These are phyloP conservation scores for Polychaeton citri DNA, from an alignment of 2,329 filamentous ascomycete species.

Conservation along the genomic window DNA sequence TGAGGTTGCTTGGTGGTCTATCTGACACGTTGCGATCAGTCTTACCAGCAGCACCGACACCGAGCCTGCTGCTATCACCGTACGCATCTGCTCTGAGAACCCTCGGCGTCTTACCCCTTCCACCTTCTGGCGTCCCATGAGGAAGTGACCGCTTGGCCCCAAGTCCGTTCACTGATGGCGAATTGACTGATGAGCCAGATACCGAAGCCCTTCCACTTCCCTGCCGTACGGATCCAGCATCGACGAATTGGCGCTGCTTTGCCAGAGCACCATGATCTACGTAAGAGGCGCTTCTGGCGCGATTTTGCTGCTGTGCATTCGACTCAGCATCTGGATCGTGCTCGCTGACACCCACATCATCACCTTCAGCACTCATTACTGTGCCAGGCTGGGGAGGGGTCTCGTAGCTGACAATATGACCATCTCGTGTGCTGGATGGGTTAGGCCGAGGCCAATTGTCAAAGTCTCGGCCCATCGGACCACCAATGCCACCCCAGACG, in stretches of 20 bases:
- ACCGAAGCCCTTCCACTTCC: background rate
- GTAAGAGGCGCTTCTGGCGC: conserved; percentile 3
- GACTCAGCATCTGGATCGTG: conserved; percentile 4
- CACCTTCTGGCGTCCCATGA: background rate
- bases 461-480: conserved; percentile 6
- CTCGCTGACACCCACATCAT: conserved; percentile 4
- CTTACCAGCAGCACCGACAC: background rate
- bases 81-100: background rate
- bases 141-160: background rate
- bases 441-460: background rate
- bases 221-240: conserved; percentile 1
- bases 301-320: conserved; percentile 1
- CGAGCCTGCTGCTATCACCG: background rate
- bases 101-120: background rate
- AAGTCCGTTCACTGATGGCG: background rate
- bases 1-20: background rate
- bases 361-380: conserved; percentile 9
- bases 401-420: conserved; percentile 12
- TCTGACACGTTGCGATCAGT: background rate
- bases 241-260: conserved; percentile 5
- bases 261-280: conserved; percentile 6
- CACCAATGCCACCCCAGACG: conserved; percentile 13
- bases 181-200: background rate
- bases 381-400: conserved; percentile 17
- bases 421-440: background rate